These are phyloP conservation scores for Hypoxylon sp. DNA, from an alignment of 2,329 filamentous ascomycete genomes.

Conservation along the genomic window DNA sequence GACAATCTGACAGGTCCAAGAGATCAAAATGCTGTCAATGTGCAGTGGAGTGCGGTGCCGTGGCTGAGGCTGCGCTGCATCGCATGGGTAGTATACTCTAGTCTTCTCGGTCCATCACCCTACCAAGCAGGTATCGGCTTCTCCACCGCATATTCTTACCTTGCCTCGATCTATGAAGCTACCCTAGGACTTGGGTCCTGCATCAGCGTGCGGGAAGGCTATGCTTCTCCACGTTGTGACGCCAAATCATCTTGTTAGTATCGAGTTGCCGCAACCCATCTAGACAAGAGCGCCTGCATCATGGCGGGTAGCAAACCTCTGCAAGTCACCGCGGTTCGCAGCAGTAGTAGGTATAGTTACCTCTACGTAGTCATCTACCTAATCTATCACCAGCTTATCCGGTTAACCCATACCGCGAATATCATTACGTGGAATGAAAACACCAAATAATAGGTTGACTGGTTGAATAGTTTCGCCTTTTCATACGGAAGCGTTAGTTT, in stretches of 20 bases:
- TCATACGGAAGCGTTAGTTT: too few species aligned
- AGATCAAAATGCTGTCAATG: too few species aligned
- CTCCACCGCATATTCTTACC: conserved; percentile 14
- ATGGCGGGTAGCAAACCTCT: conserved; percentile 29
- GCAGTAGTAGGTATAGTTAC: conserved; percentile 15
- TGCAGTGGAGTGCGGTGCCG: too few species aligned
- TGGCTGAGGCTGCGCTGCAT: conserved; percentile 27
- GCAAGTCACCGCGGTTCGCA: conserved; percentile 33
- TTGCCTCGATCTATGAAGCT: conserved; percentile 28
- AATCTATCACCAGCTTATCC: conserved; percentile 3
- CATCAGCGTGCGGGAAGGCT: conserved; percentile 35
- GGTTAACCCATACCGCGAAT: conserved; percentile 14
- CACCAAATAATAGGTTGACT: too few species aligned
- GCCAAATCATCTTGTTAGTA: conserved; percentile 32
- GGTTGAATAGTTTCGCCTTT: too few species aligned
- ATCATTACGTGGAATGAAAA: conserved; percentile 19
- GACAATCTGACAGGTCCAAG: too few species aligned
- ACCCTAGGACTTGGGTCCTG: conserved; percentile 31
- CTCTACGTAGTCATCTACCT: too few species aligned
- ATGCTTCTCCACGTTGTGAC: conserved; percentile 31
- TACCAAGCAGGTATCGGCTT: too few species aligned
- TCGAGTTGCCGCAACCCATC: conserved; percentile 28
- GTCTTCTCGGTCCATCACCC: too few species aligned
- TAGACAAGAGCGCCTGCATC: conserved; percentile 32
- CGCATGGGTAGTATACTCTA: too few species aligned